A percentile compares a stretch with the other conserved stretches of the same genome.
Conservation (phyloP, 2,329 filamentous ascomycete species). For the Pseudogymnoascus sp. region DNA sequence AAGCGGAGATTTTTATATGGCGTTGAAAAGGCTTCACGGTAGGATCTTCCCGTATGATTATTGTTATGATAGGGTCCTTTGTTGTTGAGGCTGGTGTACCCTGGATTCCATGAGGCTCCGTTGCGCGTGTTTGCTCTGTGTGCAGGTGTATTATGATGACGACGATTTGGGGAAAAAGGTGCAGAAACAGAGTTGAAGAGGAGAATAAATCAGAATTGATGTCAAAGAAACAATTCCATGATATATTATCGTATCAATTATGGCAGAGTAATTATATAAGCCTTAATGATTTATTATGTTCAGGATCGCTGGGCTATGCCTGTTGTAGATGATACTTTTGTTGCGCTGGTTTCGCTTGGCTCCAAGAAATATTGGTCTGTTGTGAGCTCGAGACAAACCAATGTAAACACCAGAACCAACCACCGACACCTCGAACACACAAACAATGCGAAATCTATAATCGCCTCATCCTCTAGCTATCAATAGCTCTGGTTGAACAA, state of each 20-base stretch:
- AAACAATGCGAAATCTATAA: conserved; percentile 4
- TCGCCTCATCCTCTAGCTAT: conserved; percentile 1
- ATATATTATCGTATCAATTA: background rate
- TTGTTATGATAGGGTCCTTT: background rate
- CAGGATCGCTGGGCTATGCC: background rate
- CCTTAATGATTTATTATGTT: background rate
- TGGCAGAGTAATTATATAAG: background rate
- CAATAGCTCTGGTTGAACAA: conserved; percentile 1
- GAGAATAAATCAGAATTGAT: background rate
- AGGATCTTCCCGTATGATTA: background rate
- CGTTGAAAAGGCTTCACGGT: background rate
- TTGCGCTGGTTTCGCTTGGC: conserved; percentile 9
- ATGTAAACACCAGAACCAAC: conserved; percentile 9
- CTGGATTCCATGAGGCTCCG: background rate
- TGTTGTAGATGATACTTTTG: conserved; percentile 9
- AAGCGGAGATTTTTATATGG: background rate
- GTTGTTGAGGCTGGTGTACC: conserved; percentile 3
- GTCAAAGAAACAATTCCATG: background rate
- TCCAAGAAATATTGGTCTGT: conserved; percentile 1
- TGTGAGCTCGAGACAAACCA: conserved; percentile 3
- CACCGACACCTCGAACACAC: conserved; percentile 3
- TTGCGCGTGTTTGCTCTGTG: background rate
- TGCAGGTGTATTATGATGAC: background rate
- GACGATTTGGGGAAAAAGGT: conserved; percentile 1
- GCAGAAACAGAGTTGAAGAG: background rate